Conservation (phyloP, 2,329 filamentous ascomycete genomes). For the Cercospora nicotianae region DNA sequence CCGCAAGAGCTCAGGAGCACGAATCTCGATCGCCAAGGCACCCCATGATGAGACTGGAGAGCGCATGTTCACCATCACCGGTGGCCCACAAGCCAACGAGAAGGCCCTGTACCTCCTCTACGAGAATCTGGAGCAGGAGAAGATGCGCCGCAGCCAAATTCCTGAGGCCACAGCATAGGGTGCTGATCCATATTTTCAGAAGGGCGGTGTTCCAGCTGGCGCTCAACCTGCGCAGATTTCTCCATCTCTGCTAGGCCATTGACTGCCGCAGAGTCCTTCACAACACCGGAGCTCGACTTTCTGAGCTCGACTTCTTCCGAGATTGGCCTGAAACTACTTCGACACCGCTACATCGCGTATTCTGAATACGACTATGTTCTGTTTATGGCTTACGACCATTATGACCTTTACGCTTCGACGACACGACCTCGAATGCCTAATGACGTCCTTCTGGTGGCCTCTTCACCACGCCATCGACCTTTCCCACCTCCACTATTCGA, state of each 20-base stretch:
- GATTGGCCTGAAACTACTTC: slow-evolving; percentile 1
- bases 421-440: slow-evolving; percentile 29
- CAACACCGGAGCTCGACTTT: neutral
- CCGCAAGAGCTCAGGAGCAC: slow-evolving; percentile 90
- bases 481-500: slow-evolving; percentile 9
- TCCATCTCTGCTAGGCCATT: slow-evolving; percentile 19
- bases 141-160: slow-evolving; percentile 92
- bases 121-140: slow-evolving; percentile 98
- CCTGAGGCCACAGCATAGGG: slow-evolving; percentile 44
- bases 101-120: slow-evolving; percentile 94
- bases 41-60: slow-evolving; percentile 97
- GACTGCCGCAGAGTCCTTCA: slow-evolving; percentile 1
- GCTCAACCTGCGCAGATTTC: slow-evolving; percentile 9
- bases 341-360: slow-evolving; percentile 10
- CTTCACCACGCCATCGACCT: slow-evolving; percentile 11
- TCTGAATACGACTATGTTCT: slow-evolving; percentile 25
- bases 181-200: slow-evolving; percentile 23
- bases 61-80: slow-evolving; percentile 99
- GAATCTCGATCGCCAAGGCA: slow-evolving; percentile 96
- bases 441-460: slow-evolving; percentile 23
- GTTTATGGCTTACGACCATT: slow-evolving; percentile 33
- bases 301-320: neutral
- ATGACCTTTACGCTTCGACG: slow-evolving; percentile 33
- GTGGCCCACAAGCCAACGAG: slow-evolving; percentile 89
- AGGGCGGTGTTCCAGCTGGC: neutral